phyloP scores from a whole-genome alignment of 164 flowering plant genomes.

The Vitis cinerea region DNA sequence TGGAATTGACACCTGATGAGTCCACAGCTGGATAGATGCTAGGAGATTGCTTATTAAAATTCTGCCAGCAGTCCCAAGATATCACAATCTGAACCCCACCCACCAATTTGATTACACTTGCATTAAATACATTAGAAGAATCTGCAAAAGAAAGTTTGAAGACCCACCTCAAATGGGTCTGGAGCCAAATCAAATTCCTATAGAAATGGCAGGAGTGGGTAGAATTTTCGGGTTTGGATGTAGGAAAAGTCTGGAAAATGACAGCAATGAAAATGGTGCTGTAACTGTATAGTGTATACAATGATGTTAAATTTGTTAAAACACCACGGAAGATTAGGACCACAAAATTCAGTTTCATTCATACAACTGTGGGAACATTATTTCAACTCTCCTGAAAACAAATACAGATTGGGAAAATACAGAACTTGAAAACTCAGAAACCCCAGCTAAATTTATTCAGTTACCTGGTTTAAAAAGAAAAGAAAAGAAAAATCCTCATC shows the following conservation, averaged over 20 bases:
- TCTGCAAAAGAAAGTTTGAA: too few species aligned
- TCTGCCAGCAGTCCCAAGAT: constrained; percentile 19
- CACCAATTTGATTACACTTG: constrained; percentile 7
- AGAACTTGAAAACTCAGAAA: not conserved
- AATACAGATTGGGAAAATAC: constrained; percentile 7
- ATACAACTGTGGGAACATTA: constrained; percentile 9
- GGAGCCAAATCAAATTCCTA: not conserved
- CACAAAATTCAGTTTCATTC: constrained; percentile 17
- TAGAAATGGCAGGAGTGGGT: not conserved
- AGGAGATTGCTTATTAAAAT: constrained; percentile 7
- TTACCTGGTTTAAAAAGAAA: not conserved
- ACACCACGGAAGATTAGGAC: not conserved
- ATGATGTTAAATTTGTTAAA: constrained; percentile 10
- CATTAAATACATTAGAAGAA: not conserved
- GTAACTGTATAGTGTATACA: constrained; percentile 3
- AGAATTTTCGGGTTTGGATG: not conserved
- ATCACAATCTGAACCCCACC: constrained; percentile 16
- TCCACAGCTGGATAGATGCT: constrained; percentile 11
- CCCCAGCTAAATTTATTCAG: not conserved
- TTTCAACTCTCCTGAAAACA: constrained; percentile 18
- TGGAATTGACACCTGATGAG: constrained; percentile 22
- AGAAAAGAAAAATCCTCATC: constrained; percentile 1
- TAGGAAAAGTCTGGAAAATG: constrained; percentile 9
- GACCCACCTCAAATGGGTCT: not conserved
- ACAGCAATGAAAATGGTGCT: constrained; percentile 12